Percentiles rank a stretch among this genome's conserved stretches.
Conservation (phyloP, 805 yeast species). For the Yamadazyma akitaensis region DNA sequence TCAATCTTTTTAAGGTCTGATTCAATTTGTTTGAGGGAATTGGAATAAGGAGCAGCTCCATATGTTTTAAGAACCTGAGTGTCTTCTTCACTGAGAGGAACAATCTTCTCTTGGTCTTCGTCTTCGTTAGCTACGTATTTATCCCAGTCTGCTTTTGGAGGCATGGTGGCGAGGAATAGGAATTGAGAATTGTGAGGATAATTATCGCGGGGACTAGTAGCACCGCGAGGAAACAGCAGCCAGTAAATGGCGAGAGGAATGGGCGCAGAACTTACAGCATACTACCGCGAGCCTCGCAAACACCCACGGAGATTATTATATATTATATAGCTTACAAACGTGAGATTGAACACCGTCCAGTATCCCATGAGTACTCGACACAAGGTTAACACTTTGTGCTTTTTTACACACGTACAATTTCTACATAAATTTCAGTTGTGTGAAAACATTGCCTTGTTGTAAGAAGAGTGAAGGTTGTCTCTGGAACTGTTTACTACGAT, state of each 20-base stretch:
- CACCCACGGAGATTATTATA: no score
- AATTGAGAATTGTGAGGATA: not conserved
- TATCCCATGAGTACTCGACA: no score
- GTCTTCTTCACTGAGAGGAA: slow-evolving; percentile 92
- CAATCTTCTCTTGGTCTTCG: slow-evolving; percentile 68
- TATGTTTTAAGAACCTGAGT: slow-evolving; percentile 95
- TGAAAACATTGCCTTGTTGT: no score
- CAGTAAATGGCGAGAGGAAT: not conserved
- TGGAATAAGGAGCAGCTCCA: slow-evolving; percentile 95
- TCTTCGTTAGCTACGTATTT: slow-evolving; percentile 84
- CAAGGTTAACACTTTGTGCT: no score
- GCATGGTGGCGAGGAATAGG: slow-evolving; percentile 48
- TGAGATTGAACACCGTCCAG: no score
- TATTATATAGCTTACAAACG: no score
- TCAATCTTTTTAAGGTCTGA: slow-evolving; percentile 84
- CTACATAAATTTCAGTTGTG: no score
- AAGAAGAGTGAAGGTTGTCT: no score
- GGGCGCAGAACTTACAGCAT: not conserved
- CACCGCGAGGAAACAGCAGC: no score
- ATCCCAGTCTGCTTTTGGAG: slow-evolving; percentile 99
- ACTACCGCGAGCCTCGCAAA: not conserved
- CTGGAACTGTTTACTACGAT: no score
- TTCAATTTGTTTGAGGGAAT: slow-evolving; percentile 75
- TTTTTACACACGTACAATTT: no score
- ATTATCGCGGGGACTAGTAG: not conserved